Base-by-base conservation (phyloP, 2,329 filamentous ascomycete species). In the Aureobasidium subglaciale region DNA sequence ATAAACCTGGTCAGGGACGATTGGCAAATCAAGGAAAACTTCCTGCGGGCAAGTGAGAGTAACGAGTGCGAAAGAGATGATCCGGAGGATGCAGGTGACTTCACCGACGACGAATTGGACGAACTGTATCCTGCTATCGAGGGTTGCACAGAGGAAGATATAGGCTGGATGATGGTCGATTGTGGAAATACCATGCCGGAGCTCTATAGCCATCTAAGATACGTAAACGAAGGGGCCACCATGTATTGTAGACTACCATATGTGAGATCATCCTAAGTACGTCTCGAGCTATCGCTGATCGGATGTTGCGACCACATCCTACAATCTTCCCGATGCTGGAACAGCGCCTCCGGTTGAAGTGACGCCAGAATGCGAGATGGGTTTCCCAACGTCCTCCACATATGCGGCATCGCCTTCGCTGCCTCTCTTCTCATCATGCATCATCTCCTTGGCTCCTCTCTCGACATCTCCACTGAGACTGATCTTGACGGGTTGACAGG, bases 401-500 rank as follows among this genome's bases (percentile, higher is more conserved):
- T 29, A 50, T 6, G 46, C 46, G 20, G 46, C 46, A 38, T 34
- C 46, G 2, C 46, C 46, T 7, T 50, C 46, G n/a, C 34, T 50
- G 5, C 46, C 46, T 27, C 46, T 43, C 37, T 54, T 42, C 20
- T 54, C 50, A 5, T 25, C 38, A 16, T 20, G 30, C n/a, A 40
- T 16, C 48, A 45, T 43, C 16, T 30, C n/a, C 32, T 18, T 18
- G 5, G 45, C 9, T 10, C 38, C 38, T 11, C 52, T n/a, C 27
- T 58, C 35, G 5, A 50, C 38, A 29, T 58, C 52, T 15, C 20
- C 30, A 18, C 38, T 61, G 34, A 65, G 37, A 25, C 61, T 65
- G 32, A 63, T 60, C 34, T 59, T 54, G 2, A 67, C 65, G 2
- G 65, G 62, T 41, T 61, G 61, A 2, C 60, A 58, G 5, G 54